These are phyloP conservation scores for Logfia minima DNA, from an alignment of 129 eudicot species.

Conservation along the genomic window DNA sequence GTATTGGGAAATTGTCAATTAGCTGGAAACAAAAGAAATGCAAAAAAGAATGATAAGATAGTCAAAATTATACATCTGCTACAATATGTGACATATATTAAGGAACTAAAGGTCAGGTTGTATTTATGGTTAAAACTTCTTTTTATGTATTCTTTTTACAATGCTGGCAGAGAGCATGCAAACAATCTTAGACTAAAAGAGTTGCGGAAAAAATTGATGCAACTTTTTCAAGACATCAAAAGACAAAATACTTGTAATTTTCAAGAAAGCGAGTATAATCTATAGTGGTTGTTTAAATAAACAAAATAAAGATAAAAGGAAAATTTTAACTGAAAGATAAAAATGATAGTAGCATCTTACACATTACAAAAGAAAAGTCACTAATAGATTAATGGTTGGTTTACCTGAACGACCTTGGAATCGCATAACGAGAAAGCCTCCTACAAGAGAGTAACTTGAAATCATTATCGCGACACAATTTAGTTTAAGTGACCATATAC, in stretches of 20 bases:
- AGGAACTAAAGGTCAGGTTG: background rate
- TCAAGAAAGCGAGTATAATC: background rate
- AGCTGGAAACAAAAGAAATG: conserved; percentile 43
- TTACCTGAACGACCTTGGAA: conserved; percentile 71
- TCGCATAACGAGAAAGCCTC: conserved; percentile 93
- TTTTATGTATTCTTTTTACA: no score
- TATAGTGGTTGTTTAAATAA: background rate
- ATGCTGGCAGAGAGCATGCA: no score
- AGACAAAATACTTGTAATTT: background rate
- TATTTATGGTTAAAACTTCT: background rate
- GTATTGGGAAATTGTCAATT: conserved; percentile 80
- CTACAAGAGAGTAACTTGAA: conserved; percentile 41
- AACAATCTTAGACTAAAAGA: no score
- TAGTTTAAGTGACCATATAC: background rate
- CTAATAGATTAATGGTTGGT: conserved; percentile 13
- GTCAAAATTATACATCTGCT: conserved; percentile 3
- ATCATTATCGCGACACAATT: conserved; percentile 1
- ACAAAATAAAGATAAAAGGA: background rate
- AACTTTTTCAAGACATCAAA: background rate
- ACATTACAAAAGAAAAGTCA: background rate
- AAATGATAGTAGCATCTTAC: background rate
- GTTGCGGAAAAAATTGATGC: background rate
- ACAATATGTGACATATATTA: background rate
- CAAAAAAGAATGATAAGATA: background rate
- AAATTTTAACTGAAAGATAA: background rate